phyloP scores from a whole-genome alignment of 1,284 basidiomycete species.

The Gomphus bonarii region DNA sequence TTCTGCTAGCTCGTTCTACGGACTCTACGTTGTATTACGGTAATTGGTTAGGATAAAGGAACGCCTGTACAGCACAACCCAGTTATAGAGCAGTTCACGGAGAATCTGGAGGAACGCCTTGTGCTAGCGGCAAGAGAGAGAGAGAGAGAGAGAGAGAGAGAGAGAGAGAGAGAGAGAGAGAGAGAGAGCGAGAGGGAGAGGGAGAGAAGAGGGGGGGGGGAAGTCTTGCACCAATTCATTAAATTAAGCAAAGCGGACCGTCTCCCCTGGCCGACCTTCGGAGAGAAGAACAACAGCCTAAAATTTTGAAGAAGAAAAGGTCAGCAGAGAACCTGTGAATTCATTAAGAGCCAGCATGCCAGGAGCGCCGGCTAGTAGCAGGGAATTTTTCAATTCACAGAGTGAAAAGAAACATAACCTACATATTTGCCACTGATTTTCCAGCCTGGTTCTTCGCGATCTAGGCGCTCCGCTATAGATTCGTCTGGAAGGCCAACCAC shows the following conservation, averaged over 20 bases:
- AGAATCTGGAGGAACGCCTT: neutral
- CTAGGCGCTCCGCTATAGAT: conserved; percentile 67
- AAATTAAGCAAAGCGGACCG: conserved; percentile 58
- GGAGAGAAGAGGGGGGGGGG: neutral
- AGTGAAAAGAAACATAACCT: conserved; percentile 23
- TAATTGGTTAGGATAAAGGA: neutral
- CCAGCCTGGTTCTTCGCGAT: conserved; percentile 89
- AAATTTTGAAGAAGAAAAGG: conserved; percentile 4
- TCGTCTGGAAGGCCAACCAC: conserved; percentile 52
- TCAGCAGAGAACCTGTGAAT: neutral
- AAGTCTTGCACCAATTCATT: neutral
- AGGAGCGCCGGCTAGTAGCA: too few relatives aligned
- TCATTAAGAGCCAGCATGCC: too few relatives aligned
- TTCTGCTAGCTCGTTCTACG: neutral
- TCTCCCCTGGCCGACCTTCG: conserved; percentile 76
- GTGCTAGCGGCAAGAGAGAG: neutral
- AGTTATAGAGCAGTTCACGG: neutral
- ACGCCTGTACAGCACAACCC: neutral
- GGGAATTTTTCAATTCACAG: too few relatives aligned
- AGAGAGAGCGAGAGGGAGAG: neutral
- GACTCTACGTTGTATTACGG: neutral
- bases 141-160: neutral
- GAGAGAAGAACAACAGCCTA: conserved; percentile 81
- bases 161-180: neutral
- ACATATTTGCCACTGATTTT: conserved; percentile 96